Evolutionary conservation across 768 basidiomycete genomes (phyloP).

Genomic region (Leucosporidium scottii): DNA sequence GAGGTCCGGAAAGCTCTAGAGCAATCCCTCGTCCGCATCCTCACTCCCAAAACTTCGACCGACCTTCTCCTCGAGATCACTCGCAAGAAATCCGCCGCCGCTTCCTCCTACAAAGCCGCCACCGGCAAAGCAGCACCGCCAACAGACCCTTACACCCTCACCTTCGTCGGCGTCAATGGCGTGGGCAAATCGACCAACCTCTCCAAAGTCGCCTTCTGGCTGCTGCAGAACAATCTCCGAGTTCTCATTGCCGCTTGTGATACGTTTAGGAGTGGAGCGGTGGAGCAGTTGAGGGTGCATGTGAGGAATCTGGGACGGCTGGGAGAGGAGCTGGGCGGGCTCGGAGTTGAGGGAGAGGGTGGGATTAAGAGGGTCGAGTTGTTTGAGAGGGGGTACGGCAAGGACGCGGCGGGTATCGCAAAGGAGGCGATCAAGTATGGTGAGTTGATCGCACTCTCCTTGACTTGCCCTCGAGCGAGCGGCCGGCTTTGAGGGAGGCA

Average conservation of each 20-base stretch:
- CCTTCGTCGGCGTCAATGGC: constrained; percentile 97
- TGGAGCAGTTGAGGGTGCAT: constrained; percentile 94
- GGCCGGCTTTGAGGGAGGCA: not conserved
- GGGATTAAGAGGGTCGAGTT: constrained; percentile 70
- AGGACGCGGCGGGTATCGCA: constrained; percentile 97
- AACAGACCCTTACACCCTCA: constrained; percentile 68
- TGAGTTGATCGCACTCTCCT: constrained; percentile 41
- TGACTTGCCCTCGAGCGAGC: not conserved
- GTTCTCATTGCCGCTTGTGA: constrained; percentile 98
- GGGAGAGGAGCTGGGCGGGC: constrained; percentile 50
- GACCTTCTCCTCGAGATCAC: constrained; percentile 89
- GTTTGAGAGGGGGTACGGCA: constrained; percentile 94
- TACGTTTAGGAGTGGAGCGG: constrained; percentile 91
- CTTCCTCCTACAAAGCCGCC: constrained; percentile 48
- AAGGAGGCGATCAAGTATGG: constrained; percentile 89
- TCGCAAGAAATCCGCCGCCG: constrained; percentile 62
- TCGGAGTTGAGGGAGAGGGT: constrained; percentile 43
- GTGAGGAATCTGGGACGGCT: constrained; percentile 88
- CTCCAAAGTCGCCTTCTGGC: constrained; percentile 97
- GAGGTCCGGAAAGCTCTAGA: constrained; percentile 78
- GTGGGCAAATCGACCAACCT: constrained; percentile 98
- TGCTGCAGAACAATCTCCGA: constrained; percentile 85
- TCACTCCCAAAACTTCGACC: constrained; percentile 96
- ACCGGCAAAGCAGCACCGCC: constrained; percentile 42
- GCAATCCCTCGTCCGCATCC: constrained; percentile 77